A percentile compares a stretch with the other conserved stretches of the same genome.
These are phyloP conservation scores for Brettanomyces nanus DNA, from an alignment of 805 yeast species.

Conservation along the genomic window DNA sequence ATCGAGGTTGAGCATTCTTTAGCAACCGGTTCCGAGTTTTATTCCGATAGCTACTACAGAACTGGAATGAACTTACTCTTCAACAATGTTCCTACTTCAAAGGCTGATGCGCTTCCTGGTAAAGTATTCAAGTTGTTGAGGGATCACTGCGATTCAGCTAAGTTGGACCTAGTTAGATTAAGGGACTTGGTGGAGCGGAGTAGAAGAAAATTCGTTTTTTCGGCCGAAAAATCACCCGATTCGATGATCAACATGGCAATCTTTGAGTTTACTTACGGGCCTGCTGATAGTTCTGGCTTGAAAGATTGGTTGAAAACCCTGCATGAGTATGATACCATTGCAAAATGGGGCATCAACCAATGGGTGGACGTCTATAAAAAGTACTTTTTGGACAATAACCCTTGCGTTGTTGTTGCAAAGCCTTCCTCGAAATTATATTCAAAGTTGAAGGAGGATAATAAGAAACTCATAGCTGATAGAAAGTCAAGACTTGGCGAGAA, in stretches of 20 bases:
- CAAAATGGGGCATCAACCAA: slow-evolving; percentile 51
- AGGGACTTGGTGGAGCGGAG: slow-evolving; percentile 60
- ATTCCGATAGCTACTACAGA: slow-evolving; percentile 66
- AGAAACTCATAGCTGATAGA: slow-evolving; percentile 41
- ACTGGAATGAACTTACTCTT: slow-evolving; percentile 51
- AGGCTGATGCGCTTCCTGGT: slow-evolving; percentile 43
- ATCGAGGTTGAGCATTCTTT: slow-evolving; percentile 79
- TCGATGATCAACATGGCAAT: slow-evolving; percentile 60
- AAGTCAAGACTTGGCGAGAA: slow-evolving; percentile 43
- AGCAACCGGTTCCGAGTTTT: slow-evolving; percentile 61
- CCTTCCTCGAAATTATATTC: slow-evolving; percentile 64
- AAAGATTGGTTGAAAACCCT: slow-evolving; percentile 45
- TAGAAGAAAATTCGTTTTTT: slow-evolving; percentile 50
- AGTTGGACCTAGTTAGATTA: slow-evolving; percentile 58
- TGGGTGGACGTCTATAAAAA: slow-evolving; percentile 56
- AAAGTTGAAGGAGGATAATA: slow-evolving; percentile 40
- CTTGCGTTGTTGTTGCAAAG: slow-evolving; percentile 58
- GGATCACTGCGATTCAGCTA: slow-evolving; percentile 39
- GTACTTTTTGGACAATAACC: slow-evolving; percentile 50
- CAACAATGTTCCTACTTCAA: slow-evolving; percentile 70
- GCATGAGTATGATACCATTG: slow-evolving; percentile 50
- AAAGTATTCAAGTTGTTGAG: slow-evolving; percentile 42
- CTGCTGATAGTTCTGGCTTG: slow-evolving; percentile 50
- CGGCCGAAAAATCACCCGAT: slow-evolving; percentile 56
- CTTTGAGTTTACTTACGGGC: slow-evolving; percentile 74